phyloP scores from a whole-genome alignment of 192 early-diverging fungal species.

The Podila minutissima region DNA sequence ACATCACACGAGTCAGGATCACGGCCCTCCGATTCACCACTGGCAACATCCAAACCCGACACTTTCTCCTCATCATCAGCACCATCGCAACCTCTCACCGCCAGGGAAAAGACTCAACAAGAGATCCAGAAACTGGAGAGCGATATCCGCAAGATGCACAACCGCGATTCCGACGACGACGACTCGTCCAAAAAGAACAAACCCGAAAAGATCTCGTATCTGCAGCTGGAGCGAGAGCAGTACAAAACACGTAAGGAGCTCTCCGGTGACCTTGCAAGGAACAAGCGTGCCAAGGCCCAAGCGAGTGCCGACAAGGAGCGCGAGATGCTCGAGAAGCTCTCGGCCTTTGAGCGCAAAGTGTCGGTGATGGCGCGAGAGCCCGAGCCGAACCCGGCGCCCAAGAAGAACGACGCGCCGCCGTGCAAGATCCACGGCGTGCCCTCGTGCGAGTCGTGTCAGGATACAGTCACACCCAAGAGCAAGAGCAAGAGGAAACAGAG shows the following conservation, averaged over 20 bases:
- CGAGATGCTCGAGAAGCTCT: slow-evolving; percentile 59
- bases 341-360: slow-evolving; percentile 67
- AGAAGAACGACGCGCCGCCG: slow-evolving; percentile 50
- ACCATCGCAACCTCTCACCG: slow-evolving; percentile 5
- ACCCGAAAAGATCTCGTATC: slow-evolving; percentile 49
- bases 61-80: background rate
- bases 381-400: slow-evolving; percentile 14
- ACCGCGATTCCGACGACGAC: slow-evolving; percentile 33
- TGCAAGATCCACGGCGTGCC: slow-evolving; percentile 78
- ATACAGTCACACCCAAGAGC: slow-evolving; percentile 55
- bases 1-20: slow-evolving; percentile 20
- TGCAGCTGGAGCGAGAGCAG: slow-evolving; percentile 59
- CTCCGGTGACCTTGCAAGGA: slow-evolving; percentile 5
- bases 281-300: slow-evolving; percentile 7
- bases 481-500: slow-evolving; percentile 19
- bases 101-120: slow-evolving; percentile 50
- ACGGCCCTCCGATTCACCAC: background rate
- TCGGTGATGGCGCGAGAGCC: slow-evolving; percentile 21
- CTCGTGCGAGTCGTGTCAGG: slow-evolving; percentile 76
- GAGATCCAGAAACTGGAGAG: slow-evolving; percentile 72
- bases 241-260: slow-evolving; percentile 53
- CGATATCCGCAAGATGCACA: slow-evolving; percentile 71
- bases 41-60: slow-evolving; percentile 5
- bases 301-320: slow-evolving; percentile 17
- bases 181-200: slow-evolving; percentile 43